Evolutionary conservation across 2,329 filamentous ascomycete genomes (phyloP).

Genomic region (Dactylellina sp.): DNA sequence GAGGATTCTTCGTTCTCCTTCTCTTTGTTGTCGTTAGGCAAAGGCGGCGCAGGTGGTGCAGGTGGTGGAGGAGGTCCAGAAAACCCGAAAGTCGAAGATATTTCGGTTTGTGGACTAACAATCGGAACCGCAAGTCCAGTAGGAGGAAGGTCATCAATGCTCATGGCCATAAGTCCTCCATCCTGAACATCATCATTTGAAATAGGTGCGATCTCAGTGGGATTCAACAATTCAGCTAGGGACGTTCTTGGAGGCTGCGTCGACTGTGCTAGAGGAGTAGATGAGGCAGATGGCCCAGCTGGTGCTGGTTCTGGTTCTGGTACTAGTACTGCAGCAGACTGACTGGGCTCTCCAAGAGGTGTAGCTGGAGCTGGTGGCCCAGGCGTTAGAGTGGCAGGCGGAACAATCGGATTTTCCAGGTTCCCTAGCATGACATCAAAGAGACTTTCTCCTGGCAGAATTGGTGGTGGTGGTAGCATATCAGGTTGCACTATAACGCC

Average conservation of each 20-base stretch:
- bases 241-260: constrained; percentile 60
- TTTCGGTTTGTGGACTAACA: constrained; percentile 36
- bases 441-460: constrained; percentile 7
- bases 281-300: constrained; percentile 2
- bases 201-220: constrained; percentile 57
- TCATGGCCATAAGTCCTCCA: constrained; percentile 64
- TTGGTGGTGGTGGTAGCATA: constrained; percentile 28
- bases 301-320: no score
- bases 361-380: constrained; percentile 8
- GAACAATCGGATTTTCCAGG: constrained; percentile 15
- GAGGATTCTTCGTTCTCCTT: constrained; percentile 58
- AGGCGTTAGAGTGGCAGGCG: constrained; percentile 1
- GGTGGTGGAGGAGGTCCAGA: constrained; percentile 41
- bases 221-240: constrained; percentile 41
- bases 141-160: constrained; percentile 63
- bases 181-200: constrained; percentile 58
- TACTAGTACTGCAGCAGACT: constrained; percentile 25
- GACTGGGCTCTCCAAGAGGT: not conserved
- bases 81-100: constrained; percentile 36
- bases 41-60: constrained; percentile 27
- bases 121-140: constrained; percentile 49
- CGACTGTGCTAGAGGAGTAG: constrained; percentile 11
- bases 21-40: constrained; percentile 57
- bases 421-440: constrained; percentile 30
- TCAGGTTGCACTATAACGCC: constrained; percentile 30